These are phyloP conservation scores for Mrakia gelida DNA, from an alignment of 768 basidiomycete genomes.

Conservation along the genomic window DNA sequence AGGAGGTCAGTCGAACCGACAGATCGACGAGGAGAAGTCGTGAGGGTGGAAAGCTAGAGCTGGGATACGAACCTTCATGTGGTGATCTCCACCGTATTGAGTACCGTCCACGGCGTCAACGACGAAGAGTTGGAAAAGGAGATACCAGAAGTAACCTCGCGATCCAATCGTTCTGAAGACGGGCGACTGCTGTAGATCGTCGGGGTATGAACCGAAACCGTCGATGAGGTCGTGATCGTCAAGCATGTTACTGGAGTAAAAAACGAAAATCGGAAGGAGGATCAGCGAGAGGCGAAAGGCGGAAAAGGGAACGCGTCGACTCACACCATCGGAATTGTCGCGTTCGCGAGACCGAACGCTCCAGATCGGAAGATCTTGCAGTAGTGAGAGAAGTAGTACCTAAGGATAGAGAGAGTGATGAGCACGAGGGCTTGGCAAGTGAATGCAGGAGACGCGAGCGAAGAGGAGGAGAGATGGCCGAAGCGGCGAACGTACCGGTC, in stretches of 20 bases:
- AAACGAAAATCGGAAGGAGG: not conserved
- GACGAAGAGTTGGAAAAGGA: slow-evolving; percentile 90
- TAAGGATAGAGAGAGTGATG: slow-evolving; percentile 38
- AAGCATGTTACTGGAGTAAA: slow-evolving; percentile 45
- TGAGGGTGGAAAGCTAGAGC: slow-evolving; percentile 36
- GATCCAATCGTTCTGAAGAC: slow-evolving; percentile 76
- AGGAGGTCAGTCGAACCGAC: too few relatives aligned
- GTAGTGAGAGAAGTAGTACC: slow-evolving; percentile 57
- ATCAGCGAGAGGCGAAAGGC: slow-evolving; percentile 4
- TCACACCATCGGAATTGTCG: slow-evolving; percentile 65
- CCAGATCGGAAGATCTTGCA: slow-evolving; percentile 79
- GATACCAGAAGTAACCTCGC: slow-evolving; percentile 83
- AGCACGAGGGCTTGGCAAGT: not conserved
- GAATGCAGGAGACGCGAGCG: not conserved
- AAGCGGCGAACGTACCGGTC: slow-evolving; percentile 53
- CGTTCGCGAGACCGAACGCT: slow-evolving; percentile 85
- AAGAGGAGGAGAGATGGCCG: not conserved
- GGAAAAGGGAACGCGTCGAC: not conserved
- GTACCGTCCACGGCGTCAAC: slow-evolving; percentile 67
- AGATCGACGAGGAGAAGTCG: too few relatives aligned
- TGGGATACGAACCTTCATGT: not conserved
- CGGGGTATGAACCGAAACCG: slow-evolving; percentile 51
- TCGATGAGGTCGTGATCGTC: slow-evolving; percentile 51
- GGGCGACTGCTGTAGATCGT: slow-evolving; percentile 66
- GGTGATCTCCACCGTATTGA: slow-evolving; percentile 58